Evolutionary conservation across 2,329 filamentous ascomycete genomes (phyloP), one percentile per base, ranked within the genome.

Genomic region (Sporothrix inflata): DNA sequence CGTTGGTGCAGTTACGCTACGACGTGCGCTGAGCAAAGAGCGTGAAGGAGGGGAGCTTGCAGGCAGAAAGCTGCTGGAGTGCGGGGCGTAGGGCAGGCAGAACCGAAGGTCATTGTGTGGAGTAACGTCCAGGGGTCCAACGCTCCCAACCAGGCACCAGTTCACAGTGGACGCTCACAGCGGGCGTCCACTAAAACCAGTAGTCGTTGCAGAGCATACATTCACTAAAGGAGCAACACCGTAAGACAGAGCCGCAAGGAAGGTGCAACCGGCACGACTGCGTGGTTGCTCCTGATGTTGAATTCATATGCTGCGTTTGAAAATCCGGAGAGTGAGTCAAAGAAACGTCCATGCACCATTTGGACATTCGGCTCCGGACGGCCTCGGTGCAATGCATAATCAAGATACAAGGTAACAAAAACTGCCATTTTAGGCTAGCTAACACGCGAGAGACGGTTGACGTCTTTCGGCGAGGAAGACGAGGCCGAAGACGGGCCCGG

Each of bases 41-140:
- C 4, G 30, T 30, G 47, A 40, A n/a, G 24, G 65, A 68, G 65
- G 57, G 60, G 38, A 65, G n/a, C 21, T 65, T 65, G 60, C 12
- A 65, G 60, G 60, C 60, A 65, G 60, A 65, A 45, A 16, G 60
- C 12, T 21, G n/a, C 34, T 45, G 60, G 34, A 45, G 38, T 45
- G 60, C 60, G 60, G 60, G 38, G 60, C 38, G 34, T 45, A 65
- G 60, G n/a, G 60, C 38, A 65, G 60, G 60, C 60, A 65, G 34
- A 34, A 45, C 60, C 16, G 40, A 45, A 21, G 21, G 12, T 24
- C 14, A 27, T 14, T 9, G 21, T 65, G 60, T 45, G 21, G 60
- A 42, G 60, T 38, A 60, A 11, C 55, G 55, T 34, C 14, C 42
- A 19, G 42, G 42, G 14, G 19, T 47, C 42, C 1, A 6, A 47